Base-by-base conservation (phyloP, 352 stramenopile species). In the Phytophthora chlamydospora region DNA sequence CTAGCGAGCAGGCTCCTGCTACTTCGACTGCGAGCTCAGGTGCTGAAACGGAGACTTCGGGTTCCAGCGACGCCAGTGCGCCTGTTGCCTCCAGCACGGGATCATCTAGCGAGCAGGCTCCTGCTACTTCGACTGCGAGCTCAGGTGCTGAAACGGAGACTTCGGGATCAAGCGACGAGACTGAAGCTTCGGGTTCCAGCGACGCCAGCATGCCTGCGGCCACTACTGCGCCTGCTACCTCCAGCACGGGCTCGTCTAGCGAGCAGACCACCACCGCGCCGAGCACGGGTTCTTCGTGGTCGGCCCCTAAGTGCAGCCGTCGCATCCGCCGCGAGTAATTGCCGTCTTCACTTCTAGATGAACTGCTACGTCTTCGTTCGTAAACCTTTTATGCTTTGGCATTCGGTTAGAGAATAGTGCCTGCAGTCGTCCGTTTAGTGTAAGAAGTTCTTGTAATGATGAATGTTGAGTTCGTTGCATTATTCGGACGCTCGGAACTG, bases 301-400 rank as follows among this genome's bases (percentile, higher is more conserved):
- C 35, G 21, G 58, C 53, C 42, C 42, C 33, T 0, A 67, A 67
- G 35, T 67, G 59, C 36, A 54, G 36, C 17, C 59, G 51, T 34
- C 59, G 59, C 21, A 13, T 56, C 13, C 59, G 59, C 46, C 59
- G 59, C 24, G 36, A 67, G n/a, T 67, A 66, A 62, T 36, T 64
- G 39, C 16, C 12, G 4, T 29, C 11, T 60, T 35, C 27, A 32
- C 35, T 33, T 6, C 27, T 35, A 34, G 35, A 53, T 53, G 31
- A 51, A 33, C 41, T 60, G 29, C 38, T 19, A 16, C 7, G 52
- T 14, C 43, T 48, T 42, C 12, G 19, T 61, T 14, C 41, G 34
- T 43, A 11, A 38, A 40, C 36, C 16, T 8, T 17, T 29, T 24
- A 32, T 55, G 9, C 43, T 17, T 32, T 21, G 11, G 32, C 14